These are phyloP conservation scores for Botrytis squamosa DNA, from an alignment of 2,329 filamentous ascomycete genomes.

Conservation along the genomic window DNA sequence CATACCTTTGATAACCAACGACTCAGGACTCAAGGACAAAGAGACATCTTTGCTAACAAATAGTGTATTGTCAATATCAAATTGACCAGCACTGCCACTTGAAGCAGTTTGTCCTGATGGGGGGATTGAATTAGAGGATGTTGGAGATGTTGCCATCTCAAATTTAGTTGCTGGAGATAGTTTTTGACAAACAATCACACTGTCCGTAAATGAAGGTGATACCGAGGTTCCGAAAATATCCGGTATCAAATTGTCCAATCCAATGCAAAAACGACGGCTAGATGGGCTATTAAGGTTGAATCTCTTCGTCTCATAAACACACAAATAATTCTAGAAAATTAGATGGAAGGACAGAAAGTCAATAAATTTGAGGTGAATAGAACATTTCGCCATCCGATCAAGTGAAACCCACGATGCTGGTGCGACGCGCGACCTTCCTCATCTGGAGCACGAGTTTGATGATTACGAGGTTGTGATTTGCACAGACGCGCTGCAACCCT, in stretches of 20 bases:
- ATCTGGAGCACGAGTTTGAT: not conserved
- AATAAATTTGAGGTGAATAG: not conserved
- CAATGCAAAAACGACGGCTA: not conserved
- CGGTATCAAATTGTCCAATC: not conserved
- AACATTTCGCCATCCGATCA: not conserved
- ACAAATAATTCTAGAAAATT: not conserved
- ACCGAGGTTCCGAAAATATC: slow-evolving; percentile 15
- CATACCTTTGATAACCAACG: slow-evolving; percentile 14
- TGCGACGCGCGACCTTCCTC: slow-evolving; percentile 18
- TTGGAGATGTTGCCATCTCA: slow-evolving; percentile 12
- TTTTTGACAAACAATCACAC: not conserved
- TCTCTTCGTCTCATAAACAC: not conserved
- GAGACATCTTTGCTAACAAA: slow-evolving; percentile 15
- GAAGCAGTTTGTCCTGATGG: not conserved
- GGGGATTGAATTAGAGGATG: not conserved
- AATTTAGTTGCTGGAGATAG: not conserved
- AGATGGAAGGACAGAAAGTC: not conserved
- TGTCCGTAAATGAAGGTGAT: slow-evolving; percentile 5
- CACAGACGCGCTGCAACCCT: slow-evolving; percentile 3
- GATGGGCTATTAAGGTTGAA: not conserved
- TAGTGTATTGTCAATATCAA: slow-evolving; percentile 12
- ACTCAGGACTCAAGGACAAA: slow-evolving; percentile 14
- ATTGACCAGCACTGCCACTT: not conserved
- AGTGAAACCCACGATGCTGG: slow-evolving; percentile 5
- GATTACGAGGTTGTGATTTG: not conserved